Evolutionary conservation across 371 early-diverging fungal genomes (phyloP).

Genomic region (Rhizopus delemar): DNA sequence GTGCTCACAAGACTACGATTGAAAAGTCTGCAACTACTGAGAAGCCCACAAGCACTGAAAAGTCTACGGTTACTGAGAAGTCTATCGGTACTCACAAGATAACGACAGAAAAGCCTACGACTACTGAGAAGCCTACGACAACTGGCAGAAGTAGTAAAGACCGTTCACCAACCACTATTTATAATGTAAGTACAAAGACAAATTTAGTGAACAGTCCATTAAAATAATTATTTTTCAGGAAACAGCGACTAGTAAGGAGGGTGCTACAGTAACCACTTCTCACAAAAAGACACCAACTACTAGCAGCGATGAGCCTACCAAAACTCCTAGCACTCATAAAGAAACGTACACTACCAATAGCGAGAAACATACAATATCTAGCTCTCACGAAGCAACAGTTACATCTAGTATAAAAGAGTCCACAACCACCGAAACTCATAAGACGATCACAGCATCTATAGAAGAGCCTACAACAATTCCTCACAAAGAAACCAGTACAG

Average conservation of each 20-base stretch:
- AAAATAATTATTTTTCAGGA: not conserved
- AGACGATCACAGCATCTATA: not conserved
- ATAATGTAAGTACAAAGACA: not conserved
- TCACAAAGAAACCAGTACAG: not conserved
- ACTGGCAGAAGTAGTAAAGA: conserved; percentile 5
- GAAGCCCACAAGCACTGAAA: not conserved
- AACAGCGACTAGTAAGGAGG: not conserved
- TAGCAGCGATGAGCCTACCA: not conserved
- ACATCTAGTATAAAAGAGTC: not conserved
- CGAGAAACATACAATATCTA: not conserved
- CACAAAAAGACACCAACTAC: conserved; percentile 1
- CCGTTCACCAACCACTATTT: not conserved
- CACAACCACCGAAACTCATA: not conserved
- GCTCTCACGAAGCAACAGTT: not conserved
- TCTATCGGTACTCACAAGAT: not conserved
- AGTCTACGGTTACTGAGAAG: not conserved
- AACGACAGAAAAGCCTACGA: not conserved
- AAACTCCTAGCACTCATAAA: not conserved
- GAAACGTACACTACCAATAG: not conserved
- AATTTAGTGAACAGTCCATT: not conserved
- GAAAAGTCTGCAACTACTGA: conserved; percentile 3
- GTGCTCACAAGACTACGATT: not conserved
- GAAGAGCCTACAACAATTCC: not conserved
- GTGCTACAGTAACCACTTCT: not conserved
- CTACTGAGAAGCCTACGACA: not conserved